phyloP scores from a whole-genome alignment of 2,329 filamentous ascomycete species.

The Fusarium pseudograminearum region DNA sequence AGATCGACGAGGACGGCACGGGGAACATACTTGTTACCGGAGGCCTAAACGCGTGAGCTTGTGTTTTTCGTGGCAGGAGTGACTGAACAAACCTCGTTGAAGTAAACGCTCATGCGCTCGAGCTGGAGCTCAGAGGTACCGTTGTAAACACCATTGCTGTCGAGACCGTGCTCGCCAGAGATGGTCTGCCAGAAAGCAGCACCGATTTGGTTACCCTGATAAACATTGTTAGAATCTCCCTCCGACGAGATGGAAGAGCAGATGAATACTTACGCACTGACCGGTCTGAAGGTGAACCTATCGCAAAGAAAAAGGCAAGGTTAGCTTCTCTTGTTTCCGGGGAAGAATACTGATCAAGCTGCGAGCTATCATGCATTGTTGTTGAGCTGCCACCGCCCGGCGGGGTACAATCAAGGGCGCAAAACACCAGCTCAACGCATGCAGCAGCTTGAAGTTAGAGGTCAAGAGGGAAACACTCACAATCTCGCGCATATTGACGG shows the following conservation, averaged over 20 bases:
- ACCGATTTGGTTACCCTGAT: slow-evolving; percentile 99
- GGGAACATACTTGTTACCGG: slow-evolving; percentile 98
- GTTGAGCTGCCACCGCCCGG: slow-evolving; percentile 41
- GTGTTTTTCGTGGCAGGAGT: background rate
- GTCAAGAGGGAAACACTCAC: slow-evolving; percentile 60
- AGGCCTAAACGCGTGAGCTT: slow-evolving; percentile 70
- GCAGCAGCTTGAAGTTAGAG: slow-evolving; percentile 15
- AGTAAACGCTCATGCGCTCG: slow-evolving; percentile 99
- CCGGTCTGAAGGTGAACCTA: slow-evolving; percentile 99
- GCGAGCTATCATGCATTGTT: slow-evolving; percentile 29
- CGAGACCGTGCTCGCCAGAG: slow-evolving; percentile 93
- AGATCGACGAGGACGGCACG: slow-evolving; percentile 99
- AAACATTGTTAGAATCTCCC: slow-evolving; percentile 53
- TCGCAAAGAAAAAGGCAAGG: slow-evolving; percentile 63
- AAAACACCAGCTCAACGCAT: slow-evolving; percentile 9
- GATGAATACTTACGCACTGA: slow-evolving; percentile 82
- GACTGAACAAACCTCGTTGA: slow-evolving; percentile 73
- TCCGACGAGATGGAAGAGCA: slow-evolving; percentile 17
- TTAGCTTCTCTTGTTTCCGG: slow-evolving; percentile 62
- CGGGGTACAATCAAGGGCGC: slow-evolving; percentile 55
- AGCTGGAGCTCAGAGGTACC: slow-evolving; percentile 98
- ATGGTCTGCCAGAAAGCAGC: slow-evolving; percentile 98
- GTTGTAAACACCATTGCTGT: slow-evolving; percentile 98
- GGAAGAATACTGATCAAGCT: slow-evolving; percentile 20
- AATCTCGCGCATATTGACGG: slow-evolving; percentile 75